A percentile compares a stretch with the other conserved stretches of the same genome.
phyloP scores from a whole-genome alignment of 2,329 filamentous ascomycete species.

The Clonostachys rhizophaga region DNA sequence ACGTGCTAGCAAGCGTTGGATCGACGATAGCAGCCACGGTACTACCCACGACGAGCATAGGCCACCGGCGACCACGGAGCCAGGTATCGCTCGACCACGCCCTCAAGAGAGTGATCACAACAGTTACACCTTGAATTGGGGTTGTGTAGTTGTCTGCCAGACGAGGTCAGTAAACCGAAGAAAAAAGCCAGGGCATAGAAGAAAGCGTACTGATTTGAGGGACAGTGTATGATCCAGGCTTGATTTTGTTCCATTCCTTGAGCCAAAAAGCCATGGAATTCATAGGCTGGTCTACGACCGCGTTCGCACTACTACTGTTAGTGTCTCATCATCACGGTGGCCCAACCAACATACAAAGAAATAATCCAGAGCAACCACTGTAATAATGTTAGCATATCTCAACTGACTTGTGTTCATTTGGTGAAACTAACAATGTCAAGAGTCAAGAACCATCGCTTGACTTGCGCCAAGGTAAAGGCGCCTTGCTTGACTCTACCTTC shows the following conservation, averaged over 20 bases:
- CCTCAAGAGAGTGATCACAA: background rate
- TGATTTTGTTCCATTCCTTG: constrained; percentile 8
- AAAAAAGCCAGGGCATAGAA: background rate
- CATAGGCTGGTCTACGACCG: background rate
- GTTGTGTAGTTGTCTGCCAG: background rate
- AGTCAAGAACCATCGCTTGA: constrained; percentile 16
- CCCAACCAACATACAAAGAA: constrained; percentile 12
- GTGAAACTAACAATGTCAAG: background rate
- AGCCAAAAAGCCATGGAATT: constrained; percentile 10
- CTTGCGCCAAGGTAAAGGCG: constrained; percentile 12
- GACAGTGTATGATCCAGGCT: constrained; percentile 8
- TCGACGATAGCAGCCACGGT: background rate
- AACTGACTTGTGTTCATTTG: background rate
- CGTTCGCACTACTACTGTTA: background rate
- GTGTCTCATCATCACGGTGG: background rate
- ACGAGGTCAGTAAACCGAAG: background rate
- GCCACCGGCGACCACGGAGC: constrained; percentile 1
- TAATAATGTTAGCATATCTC: background rate
- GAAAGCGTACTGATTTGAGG: constrained; percentile 10
- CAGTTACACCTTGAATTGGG: background rate
- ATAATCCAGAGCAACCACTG: constrained; percentile 2
- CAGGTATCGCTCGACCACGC: background rate
- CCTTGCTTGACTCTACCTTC: constrained; percentile 8
- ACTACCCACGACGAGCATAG: background rate
- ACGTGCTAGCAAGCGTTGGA: background rate